Evolutionary conservation across 805 yeast genomes (phyloP), one percentile per base, ranked within the genome.

Genomic region (Yamadazyma ubonensis): DNA sequence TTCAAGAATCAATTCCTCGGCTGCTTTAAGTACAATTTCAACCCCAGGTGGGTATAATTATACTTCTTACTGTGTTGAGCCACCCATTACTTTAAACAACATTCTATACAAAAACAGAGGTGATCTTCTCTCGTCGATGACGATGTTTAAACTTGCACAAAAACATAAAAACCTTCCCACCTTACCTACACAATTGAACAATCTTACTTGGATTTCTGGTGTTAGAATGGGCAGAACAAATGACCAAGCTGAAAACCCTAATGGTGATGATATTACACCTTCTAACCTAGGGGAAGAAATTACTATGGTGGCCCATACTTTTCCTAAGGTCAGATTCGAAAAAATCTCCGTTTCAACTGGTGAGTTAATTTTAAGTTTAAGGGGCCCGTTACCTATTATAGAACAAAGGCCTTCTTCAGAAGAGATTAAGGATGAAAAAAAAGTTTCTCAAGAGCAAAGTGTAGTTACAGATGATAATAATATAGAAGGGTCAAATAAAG

Each of bases 141-240:
- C 65, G 0, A 52, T 57, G 19, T 65, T 53, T 36, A 63, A 64
- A 39, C 57, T 60, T 18, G 55, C 63, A 41, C 62, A 65, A 55
- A 60, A 51, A 53, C 70, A 65, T 41, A 44, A 40, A 14, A 42
- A 42, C 25, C 28, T 41, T 5, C 26, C 46, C 8, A 22, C 41
- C 1, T 20, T 44, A 8, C 48, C 48, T 5, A 27, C 51, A 2
- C 75, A 76, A 40, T 56, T 77, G 21, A 80, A 83, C 50, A 95
- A 87, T 54, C 65, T 91, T 45, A 81, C 84, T 47, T 91, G 98
- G 98, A 81, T 95, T 27, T 82, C 96, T 0, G 97, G 98, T 37
- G 95, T 91, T 6, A 71, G 89, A 42, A 78, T 91, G 47, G 87
- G 87, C 1, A 65, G 70, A 29, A 57, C 77, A 6, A 76, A 75